Conservation (phyloP, 768 basidiomycete genomes). For the Pholiota conissans region DNA sequence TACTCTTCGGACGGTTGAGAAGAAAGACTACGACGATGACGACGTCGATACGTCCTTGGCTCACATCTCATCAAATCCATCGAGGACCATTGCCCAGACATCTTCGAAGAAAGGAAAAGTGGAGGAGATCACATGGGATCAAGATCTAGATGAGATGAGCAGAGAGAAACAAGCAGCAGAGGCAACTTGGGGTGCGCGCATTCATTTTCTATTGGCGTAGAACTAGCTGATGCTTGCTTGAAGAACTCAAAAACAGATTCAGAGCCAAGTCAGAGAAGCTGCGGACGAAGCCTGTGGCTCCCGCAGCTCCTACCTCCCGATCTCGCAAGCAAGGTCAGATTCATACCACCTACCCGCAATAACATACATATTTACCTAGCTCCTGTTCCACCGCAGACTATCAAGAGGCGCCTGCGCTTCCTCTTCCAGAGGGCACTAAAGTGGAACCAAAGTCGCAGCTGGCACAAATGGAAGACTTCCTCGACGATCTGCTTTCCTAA, state of each 20-base stretch:
- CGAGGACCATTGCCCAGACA: slow-evolving; percentile 6
- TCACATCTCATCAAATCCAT: slow-evolving; percentile 42
- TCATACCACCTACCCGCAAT: not conserved
- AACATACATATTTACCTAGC: not conserved
- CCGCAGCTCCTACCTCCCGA: slow-evolving; percentile 21
- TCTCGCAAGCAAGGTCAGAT: slow-evolving; percentile 40
- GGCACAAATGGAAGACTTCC: slow-evolving; percentile 67
- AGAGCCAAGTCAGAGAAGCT: slow-evolving; percentile 54
- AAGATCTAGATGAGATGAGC: slow-evolving; percentile 60
- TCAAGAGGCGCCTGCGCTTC: slow-evolving; percentile 56
- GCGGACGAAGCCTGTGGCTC: slow-evolving; percentile 30
- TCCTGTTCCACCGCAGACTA: slow-evolving; percentile 8
- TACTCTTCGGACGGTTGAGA: slow-evolving; percentile 17
- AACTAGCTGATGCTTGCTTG: not conserved
- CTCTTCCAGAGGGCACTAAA: slow-evolving; percentile 29
- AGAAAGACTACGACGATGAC: slow-evolving; percentile 47
- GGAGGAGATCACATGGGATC: slow-evolving; percentile 68
- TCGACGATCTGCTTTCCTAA: slow-evolving; percentile 58
- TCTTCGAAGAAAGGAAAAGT: slow-evolving; percentile 62
- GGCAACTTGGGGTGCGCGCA: slow-evolving; percentile 63
- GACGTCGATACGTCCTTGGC: slow-evolving; percentile 62
- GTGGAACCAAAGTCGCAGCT: slow-evolving; percentile 42
- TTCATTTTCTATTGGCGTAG: not conserved
- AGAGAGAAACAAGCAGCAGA: slow-evolving; percentile 75
- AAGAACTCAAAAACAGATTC: slow-evolving; percentile 62